Base-by-base conservation (phyloP, 441 rosid genomes). In the Arabidopsis lyrata region DNA sequence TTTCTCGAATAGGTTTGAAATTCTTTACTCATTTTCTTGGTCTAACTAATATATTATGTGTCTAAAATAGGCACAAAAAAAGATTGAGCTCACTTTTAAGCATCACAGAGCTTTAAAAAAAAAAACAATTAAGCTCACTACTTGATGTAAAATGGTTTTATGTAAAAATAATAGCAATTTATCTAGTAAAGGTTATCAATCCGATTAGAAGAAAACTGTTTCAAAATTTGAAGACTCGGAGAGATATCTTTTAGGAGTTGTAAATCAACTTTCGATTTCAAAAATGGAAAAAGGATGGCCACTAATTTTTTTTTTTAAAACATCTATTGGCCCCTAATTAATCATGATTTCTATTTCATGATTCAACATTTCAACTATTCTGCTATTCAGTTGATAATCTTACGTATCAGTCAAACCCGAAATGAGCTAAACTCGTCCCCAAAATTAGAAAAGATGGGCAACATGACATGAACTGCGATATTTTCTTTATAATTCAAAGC, bases 11-110 rank as follows among this genome's bases (percentile, higher is more conserved):
- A 53, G 56, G 20, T 55, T 45, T 24, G 14, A 10, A 44, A n/a
- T 63, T 55, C 45, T 5, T 70, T 50, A 8, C n/a, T 8, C 38
- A 7, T 39, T 38, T 61, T 39, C 54, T 72, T 72, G 15, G 62
- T 62, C 29, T 39, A 72, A 41, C 62, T 20, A 52, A 62, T 53
- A 39, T 31, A 31, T 52, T 2, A 52, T 50, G 18, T 61, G 44
- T 31, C 68, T 52, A 60, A 50, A 5, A 13, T 61, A 24, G 41
- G 13, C 49, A 38, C 60, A 47, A 36, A 58, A 58, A 31, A 18
- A 60, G 49, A 27, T 59, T 35, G 5, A 36, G 47, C 18, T 32
- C 47, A 57, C 5, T 34, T 47, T 58, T 35, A 29, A 22, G 16
- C 29, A 34, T 10, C 36, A 35, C 15, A 20, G 35, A 42, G 47